Base-by-base conservation (phyloP, 169 alveolate genomes). In the Plasmodium fragile region DNA sequence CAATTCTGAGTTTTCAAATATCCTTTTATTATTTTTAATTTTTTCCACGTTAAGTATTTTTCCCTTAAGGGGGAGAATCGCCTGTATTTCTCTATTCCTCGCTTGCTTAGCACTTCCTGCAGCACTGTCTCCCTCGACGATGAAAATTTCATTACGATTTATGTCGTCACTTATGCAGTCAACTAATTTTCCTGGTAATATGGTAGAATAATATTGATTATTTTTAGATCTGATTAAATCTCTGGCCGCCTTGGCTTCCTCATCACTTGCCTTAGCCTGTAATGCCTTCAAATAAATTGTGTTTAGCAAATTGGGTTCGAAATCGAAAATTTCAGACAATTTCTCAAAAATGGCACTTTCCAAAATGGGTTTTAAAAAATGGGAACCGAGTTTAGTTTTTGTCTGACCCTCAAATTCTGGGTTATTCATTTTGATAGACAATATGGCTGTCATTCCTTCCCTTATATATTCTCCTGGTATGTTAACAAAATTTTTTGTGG, bases 331-430 rank as follows among this genome's bases (percentile, higher is more conserved):
- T 85, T 94, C 96, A 11, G 93, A 94, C 81, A 96, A 75, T 80
- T 96, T 96, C 79, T 87, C 95, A 59, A 95, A 91, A 45, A 95
- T 93, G 18, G 94, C 92, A 84, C 92, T 92, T 92, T 96, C 97
- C 16, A 95, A 92, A 78, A 92, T 92, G 11, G 97, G 85, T 45
- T 95, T 89, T 25, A 96, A 97, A 28, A 93, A 41, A 69, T 92
- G 85, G 59, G 95, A 95, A 53, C 98, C 97, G 53, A 97, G 94
- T 83, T 95, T 97, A n/a, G 95, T 93, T 81, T 97, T 97, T 13
- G 98, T 97, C 87, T 97, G 98, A 5, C 98, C 98, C 90, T 97
- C 98, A 92, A 97, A 97, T 82, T 96, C 98, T 3, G 98, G 97
- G 34, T 96, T 95, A 75, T 78, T 92, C 81, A 96, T 84, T 91